phyloP scores from a whole-genome alignment of 2,329 filamentous ascomycete species.

The Hymenoscyphus salicellus region DNA sequence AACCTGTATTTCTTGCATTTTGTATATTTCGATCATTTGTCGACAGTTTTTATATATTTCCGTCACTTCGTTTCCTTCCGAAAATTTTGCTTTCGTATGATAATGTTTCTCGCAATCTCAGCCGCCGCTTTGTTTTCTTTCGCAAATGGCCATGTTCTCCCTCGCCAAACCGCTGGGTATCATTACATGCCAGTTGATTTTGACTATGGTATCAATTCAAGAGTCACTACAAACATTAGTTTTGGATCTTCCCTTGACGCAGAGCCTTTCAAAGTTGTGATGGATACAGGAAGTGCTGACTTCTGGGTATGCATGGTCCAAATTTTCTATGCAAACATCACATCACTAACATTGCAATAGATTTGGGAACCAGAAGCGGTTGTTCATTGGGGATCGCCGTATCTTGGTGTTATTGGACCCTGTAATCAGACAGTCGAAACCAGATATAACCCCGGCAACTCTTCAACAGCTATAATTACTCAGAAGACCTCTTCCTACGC shows the following conservation, averaged over 20 bases:
- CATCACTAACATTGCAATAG: conserved; percentile 3
- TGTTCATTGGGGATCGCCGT: conserved; percentile 23
- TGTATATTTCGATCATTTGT: not conserved
- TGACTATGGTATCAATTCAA: conserved; percentile 18
- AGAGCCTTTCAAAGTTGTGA: conserved; percentile 17
- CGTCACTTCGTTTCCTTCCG: too few species aligned
- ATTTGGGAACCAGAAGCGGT: conserved; percentile 17
- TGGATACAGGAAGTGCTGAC: conserved; percentile 22
- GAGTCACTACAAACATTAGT: conserved; percentile 21
- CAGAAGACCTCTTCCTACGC: conserved; percentile 16
- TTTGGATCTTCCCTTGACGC: conserved; percentile 17
- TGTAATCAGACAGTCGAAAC: conserved; percentile 20
- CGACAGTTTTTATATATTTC: not conserved
- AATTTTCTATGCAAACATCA: too few species aligned
- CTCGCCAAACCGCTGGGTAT: not conserved
- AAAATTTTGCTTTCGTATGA: not conserved
- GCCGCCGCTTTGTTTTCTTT: not conserved
- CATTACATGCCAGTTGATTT: conserved; percentile 23
- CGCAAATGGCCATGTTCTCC: not conserved
- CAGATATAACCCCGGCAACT: conserved; percentile 16
- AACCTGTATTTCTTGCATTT: not conserved
- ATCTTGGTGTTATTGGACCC: conserved; percentile 17
- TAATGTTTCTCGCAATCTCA: not conserved
- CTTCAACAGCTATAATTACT: conserved; percentile 11
- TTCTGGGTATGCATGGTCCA: conserved; percentile 18